A percentile compares a stretch with the other conserved stretches of the same genome.
phyloP scores from a whole-genome alignment of 768 basidiomycete species.

The Grammothele lineata region DNA sequence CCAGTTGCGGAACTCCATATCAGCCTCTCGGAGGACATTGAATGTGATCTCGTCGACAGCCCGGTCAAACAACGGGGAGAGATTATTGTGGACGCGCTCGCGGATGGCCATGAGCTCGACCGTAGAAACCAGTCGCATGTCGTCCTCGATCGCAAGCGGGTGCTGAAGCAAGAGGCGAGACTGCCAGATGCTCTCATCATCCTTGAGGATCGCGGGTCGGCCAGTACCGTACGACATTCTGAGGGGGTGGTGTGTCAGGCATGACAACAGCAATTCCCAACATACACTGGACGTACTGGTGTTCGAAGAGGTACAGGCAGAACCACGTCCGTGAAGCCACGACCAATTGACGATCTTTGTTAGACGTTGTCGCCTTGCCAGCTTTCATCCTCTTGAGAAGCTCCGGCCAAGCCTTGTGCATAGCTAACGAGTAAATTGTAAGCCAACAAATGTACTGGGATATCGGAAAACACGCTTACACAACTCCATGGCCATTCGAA shows the following conservation, averaged over 20 bases:
- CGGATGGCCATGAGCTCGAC: conserved; percentile 90
- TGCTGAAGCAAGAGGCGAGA: conserved; percentile 80
- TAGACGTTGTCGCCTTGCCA: conserved; percentile 49
- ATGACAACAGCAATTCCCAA: no score
- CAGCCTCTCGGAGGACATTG: conserved; percentile 65
- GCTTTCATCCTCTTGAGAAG: conserved; percentile 74
- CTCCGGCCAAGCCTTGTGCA: conserved; percentile 90
- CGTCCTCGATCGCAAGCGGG: conserved; percentile 86
- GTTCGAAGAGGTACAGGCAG: conserved; percentile 89
- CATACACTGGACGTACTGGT: conserved; percentile 61
- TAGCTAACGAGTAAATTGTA: no score
- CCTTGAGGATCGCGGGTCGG: conserved; percentile 86
- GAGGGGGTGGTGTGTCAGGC: conserved; percentile 14
- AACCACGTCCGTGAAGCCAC: conserved; percentile 88
- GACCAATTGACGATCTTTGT: conserved; percentile 74
- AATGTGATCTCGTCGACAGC: conserved; percentile 75
- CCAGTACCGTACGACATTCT: conserved; percentile 95
- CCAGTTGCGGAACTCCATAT: conserved; percentile 78
- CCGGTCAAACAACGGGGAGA: conserved; percentile 70
- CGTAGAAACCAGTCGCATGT: conserved; percentile 92
- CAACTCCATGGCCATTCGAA: conserved; percentile 93
- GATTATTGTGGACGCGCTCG: conserved; percentile 77
- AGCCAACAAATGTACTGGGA: no score
- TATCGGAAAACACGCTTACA: no score
- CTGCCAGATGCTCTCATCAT: conserved; percentile 86